Percentiles rank a stretch among this genome's conserved stretches.
phyloP scores from a whole-genome alignment of 108 stramenopile species.

The Aurantiochytrium sp. region DNA sequence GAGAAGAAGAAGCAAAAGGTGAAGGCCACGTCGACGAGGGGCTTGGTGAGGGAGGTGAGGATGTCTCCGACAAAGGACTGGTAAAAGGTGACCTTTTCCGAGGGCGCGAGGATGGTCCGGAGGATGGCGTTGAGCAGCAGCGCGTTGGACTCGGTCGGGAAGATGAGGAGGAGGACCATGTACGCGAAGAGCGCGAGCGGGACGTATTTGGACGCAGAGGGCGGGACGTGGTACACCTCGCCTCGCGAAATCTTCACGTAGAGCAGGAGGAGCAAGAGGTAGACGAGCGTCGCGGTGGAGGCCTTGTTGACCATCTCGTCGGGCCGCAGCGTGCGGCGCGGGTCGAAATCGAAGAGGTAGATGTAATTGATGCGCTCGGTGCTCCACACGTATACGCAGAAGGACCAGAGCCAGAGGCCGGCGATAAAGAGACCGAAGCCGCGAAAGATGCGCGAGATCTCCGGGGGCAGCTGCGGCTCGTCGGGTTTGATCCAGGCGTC shows the following conservation, averaged over 20 bases:
- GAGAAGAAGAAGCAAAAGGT: slow-evolving; percentile 15
- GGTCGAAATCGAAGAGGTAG: slow-evolving; percentile 48
- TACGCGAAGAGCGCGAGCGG: slow-evolving; percentile 1
- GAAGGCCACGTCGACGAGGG: background rate
- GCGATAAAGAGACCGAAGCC: background rate
- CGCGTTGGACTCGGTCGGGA: background rate
- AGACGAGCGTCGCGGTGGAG: slow-evolving; percentile 34
- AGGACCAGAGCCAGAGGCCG: slow-evolving; percentile 39
- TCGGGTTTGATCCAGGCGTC: background rate
- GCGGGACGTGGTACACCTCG: background rate
- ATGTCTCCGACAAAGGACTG: slow-evolving; percentile 2
- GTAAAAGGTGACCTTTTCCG: background rate
- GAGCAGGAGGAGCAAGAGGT: slow-evolving; percentile 36
- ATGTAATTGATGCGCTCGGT: slow-evolving; percentile 42
- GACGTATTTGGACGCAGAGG: background rate
- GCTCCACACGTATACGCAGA: slow-evolving; percentile 39
- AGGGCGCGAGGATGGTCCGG: background rate
- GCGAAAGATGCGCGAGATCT: background rate
- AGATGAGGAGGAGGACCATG: background rate
- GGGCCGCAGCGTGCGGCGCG: slow-evolving; percentile 30
- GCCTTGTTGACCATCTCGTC: slow-evolving; percentile 38
- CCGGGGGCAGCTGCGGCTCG: background rate
- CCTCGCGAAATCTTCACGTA: slow-evolving; percentile 42
- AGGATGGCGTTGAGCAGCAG: background rate
- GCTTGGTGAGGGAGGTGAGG: slow-evolving; percentile 10